Conservation (phyloP, 345 rosid species). For the Salix udensis region DNA sequence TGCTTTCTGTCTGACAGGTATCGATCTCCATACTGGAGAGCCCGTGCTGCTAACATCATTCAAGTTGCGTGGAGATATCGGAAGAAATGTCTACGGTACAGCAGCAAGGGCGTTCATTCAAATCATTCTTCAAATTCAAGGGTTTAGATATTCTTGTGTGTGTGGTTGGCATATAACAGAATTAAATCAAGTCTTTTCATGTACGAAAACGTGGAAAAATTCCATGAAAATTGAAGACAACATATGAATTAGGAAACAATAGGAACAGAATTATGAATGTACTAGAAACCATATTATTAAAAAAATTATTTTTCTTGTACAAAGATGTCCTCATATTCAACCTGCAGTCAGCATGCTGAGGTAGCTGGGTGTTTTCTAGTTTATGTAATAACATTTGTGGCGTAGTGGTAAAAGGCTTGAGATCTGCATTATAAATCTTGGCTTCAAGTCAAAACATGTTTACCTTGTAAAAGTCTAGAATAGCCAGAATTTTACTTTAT, state of each 20-base stretch:
- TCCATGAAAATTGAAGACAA: not conserved
- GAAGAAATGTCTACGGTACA: constrained; percentile 45
- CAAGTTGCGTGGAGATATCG: constrained; percentile 90
- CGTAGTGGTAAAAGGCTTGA: too few species aligned
- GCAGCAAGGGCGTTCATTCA: constrained; percentile 18
- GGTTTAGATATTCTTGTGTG: not conserved
- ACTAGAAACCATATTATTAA: not conserved
- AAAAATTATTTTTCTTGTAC: not conserved
- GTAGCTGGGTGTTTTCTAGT: not conserved
- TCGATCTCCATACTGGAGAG: constrained; percentile 77
- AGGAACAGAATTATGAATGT: not conserved
- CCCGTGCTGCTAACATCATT: constrained; percentile 52
- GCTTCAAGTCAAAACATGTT: too few species aligned
- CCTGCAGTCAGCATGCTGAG: not conserved
- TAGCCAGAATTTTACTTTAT: too few species aligned
- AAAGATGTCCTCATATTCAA: not conserved
- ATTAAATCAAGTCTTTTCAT: not conserved
- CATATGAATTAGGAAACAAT: not conserved
- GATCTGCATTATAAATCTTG: too few species aligned
- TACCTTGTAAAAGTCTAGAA: too few species aligned
- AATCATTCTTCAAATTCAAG: not conserved
- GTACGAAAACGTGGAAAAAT: not conserved
- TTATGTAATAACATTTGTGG: too few species aligned
- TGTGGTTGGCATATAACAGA: too few species aligned
- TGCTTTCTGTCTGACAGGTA: constrained; percentile 40